These are phyloP conservation scores for Boletus tomentosulus DNA, from an alignment of 768 basidiomycete genomes.

Conservation along the genomic window DNA sequence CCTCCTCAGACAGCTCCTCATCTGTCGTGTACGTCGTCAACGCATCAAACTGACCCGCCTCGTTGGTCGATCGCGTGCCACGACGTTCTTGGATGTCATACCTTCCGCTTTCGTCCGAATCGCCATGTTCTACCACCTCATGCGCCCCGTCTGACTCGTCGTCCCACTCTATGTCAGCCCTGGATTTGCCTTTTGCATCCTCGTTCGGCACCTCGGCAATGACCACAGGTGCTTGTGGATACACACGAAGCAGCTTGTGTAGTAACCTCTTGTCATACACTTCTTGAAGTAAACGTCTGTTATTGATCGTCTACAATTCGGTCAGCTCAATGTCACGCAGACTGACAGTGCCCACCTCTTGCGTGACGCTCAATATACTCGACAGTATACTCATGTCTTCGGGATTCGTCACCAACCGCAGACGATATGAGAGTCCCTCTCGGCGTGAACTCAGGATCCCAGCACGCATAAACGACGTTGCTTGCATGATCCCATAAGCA, in stretches of 20 bases:
- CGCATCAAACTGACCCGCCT: constrained; percentile 26
- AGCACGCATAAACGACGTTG: constrained; percentile 63
- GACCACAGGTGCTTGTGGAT: constrained; percentile 14
- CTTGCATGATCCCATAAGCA: constrained; percentile 72
- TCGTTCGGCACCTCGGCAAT: constrained; percentile 19
- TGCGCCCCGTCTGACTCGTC: constrained; percentile 33
- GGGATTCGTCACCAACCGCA: constrained; percentile 43
- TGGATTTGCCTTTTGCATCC: constrained; percentile 7
- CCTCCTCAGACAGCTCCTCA: constrained; percentile 33
- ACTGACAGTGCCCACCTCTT: constrained; percentile 54
- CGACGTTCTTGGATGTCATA: constrained; percentile 47
- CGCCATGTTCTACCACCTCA: constrained; percentile 4
- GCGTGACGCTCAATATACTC: constrained; percentile 76
- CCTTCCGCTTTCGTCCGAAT: constrained; percentile 53
- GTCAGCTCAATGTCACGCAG: background rate
- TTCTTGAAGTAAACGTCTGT: constrained; percentile 64
- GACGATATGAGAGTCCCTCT: constrained; percentile 43
- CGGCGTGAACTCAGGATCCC: constrained; percentile 57
- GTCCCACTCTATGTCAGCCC: constrained; percentile 30
- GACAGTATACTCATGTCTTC: constrained; percentile 77
- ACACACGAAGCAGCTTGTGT: constrained; percentile 54
- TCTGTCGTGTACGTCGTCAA: constrained; percentile 50
- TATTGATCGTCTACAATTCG: constrained; percentile 59
- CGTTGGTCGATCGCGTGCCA: constrained; percentile 42
- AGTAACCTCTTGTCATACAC: constrained; percentile 57